Conservation (phyloP, 129 eudicot species). For the Ambrosia artemisiifolia region DNA sequence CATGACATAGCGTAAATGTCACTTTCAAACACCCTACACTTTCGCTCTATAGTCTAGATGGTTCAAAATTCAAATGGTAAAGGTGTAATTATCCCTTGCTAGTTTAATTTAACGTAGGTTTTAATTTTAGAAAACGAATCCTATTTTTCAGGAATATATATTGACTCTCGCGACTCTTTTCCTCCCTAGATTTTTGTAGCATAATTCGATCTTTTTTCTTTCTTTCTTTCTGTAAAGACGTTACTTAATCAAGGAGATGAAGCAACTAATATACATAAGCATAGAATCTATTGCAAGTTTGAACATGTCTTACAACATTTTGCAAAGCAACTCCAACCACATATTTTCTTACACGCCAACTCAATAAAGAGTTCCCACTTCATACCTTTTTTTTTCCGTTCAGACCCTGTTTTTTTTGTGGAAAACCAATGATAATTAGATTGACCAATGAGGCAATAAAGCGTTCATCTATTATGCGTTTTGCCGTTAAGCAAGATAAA, state of each 20-base stretch:
- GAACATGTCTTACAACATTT: background rate
- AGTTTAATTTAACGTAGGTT: too few species aligned
- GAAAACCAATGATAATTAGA: background rate
- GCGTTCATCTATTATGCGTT: background rate
- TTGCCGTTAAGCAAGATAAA: background rate
- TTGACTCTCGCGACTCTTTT: too few species aligned
- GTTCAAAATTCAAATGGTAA: too few species aligned
- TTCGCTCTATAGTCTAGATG: too few species aligned
- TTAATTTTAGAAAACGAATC: too few species aligned
- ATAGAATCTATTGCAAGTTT: slow-evolving; percentile 10
- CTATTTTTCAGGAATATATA: too few species aligned
- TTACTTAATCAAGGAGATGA: background rate
- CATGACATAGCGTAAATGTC: too few species aligned
- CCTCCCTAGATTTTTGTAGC: too few species aligned
- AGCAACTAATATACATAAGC: background rate
- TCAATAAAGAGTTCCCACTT: background rate
- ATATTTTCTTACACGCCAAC: slow-evolving; percentile 15
- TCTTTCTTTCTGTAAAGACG: background rate
- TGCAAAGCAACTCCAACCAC: slow-evolving; percentile 13
- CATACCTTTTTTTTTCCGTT: background rate
- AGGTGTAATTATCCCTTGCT: too few species aligned
- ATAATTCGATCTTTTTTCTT: background rate
- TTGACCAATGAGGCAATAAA: background rate
- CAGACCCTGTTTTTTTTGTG: background rate
- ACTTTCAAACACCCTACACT: too few species aligned